Base-by-base conservation (phyloP, 495 filamentous ascomycete genomes). In the Talaromyces borbonicus region DNA sequence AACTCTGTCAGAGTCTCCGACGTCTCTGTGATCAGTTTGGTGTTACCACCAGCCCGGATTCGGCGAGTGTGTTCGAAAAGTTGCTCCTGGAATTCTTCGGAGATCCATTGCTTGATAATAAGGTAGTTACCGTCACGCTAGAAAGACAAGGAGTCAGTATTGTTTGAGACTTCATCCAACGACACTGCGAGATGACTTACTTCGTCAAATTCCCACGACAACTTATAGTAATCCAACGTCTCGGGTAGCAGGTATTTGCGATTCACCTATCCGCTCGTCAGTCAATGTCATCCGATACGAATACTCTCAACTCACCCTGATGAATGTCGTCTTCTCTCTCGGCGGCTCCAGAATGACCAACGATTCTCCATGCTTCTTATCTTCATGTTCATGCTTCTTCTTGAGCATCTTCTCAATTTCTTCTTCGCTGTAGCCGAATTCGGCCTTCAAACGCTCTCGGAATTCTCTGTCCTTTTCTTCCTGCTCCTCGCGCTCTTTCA, bases 31-130 rank as follows among this genome's bases (percentile, higher is more conserved):
- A 71, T 52, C 37, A 65, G 51, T 48, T 71, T 71, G 54, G 59
- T 56, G 50, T 82, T 72, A 29, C 83, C 69, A 54, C 59, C 56
- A 50, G 81, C 72, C 25, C 83, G 77, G 49, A 85, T 50, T 40
- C 75, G 67, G 46, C 72, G 66, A 8, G 84, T 85, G 66, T 90
- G 83, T 9, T 74, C 66, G 67, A 85, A 90, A 39, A 90, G 76
- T 39, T 79, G 62, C 36, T 83, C 73, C 53, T 87, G 85, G 54
- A 86, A 75, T 49, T 78, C 72, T 59, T 87, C 80, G 31, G 72
- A 70, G 49, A 90, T 78, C 79, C 78, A 87, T 44, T 76, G 70
- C 59, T 85, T 85, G 69, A 90, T 86, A 46, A 90, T 62, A 45
- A 90, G 71, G 50, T 79, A 88, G 43, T 83, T 78, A 39, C 74